Percentiles rank a stretch among this genome's conserved stretches.
Evolutionary conservation across 306 rosid genomes (phyloP).

Genomic region (Purshia tridentata): DNA sequence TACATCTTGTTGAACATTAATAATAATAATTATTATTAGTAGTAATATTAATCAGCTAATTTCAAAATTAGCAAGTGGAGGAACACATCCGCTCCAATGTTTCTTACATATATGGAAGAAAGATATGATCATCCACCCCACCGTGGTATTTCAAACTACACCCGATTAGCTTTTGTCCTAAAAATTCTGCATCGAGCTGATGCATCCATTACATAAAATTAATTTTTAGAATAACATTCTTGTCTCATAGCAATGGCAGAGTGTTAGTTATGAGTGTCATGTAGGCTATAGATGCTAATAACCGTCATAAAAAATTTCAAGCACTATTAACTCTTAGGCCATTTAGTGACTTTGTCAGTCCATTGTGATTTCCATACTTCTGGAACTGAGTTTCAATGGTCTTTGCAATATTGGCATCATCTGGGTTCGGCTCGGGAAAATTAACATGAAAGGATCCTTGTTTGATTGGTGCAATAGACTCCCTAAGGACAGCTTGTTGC

Average conservation of each 20-base stretch:
- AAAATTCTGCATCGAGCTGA: conserved; percentile 44
- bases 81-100: conserved; percentile 1
- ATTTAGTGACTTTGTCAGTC: conserved; percentile 42
- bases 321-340: conserved; percentile 45
- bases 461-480: conserved; percentile 49
- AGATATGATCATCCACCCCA: conserved; percentile 29
- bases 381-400: conserved; percentile 73
- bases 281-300: neutral
- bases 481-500: conserved; percentile 45
- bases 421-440: conserved; percentile 73
- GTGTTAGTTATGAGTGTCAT: conserved; percentile 16
- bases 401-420: conserved; percentile 54
- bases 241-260: conserved; percentile 13
- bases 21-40: too few relatives aligned
- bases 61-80: neutral
- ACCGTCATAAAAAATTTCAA: conserved; percentile 17
- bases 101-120: conserved; percentile 15
- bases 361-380: conserved; percentile 57
- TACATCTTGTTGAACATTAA: too few relatives aligned
- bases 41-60: too few relatives aligned
- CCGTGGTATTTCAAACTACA: conserved; percentile 30
- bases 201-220: conserved; percentile 42
- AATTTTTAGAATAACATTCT: neutral
- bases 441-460: conserved; percentile 78
- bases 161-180: conserved; percentile 21